Evolutionary conservation across 2,329 filamentous ascomycete species (phyloP), one percentile per base, ranked within the genome.

Genomic region (Verticillium klebahnii): DNA sequence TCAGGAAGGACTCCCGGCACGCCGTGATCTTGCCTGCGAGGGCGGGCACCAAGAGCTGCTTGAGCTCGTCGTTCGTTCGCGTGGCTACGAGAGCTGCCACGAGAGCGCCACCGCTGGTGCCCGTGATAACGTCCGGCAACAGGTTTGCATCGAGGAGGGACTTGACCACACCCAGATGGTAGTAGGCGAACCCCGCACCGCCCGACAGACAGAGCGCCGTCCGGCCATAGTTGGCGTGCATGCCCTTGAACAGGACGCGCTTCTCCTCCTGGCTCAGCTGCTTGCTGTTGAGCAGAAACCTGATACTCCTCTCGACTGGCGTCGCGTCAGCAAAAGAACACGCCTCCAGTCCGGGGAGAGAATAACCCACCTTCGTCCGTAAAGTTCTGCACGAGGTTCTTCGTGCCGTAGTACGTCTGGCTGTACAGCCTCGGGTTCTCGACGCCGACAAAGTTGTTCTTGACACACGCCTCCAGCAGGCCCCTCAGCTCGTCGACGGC

Each of bases 381-480:
- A 71, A 94, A 98, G 61, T 89, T 88, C 75, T 98, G 95, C 34
- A 97, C 91, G 66, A 97, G 77, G 64, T 95, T 87, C 75, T 99
- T 99, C n/a, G 95, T 98, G 36, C 95, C 95, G 69, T 93, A 97
- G 73, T 99, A 99, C 3, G 94, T 96, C 77, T 98, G 93, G 69
- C 92, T 96, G 74, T 99, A 99, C n/a, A 99, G 78, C 60, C 92
- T 85, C 11, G 94, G 88, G 69, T 97, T 98, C 75, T 99, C 95
- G 15, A 97, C 89, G 0, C 95, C 95, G 19, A 92, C 92, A 75
- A 98, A 99, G 72, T 99, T 98, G 76, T 93, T 96, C 83, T 97
- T 99, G 69, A 97, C 90, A 72, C 93, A 98, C 15, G 91, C 92
- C 77, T 97, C 92, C 23, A 96, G 80, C 63, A 98, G 77, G 1